Base-by-base conservation (phyloP, 768 basidiomycete genomes). In the Auriscalpium microsporum region DNA sequence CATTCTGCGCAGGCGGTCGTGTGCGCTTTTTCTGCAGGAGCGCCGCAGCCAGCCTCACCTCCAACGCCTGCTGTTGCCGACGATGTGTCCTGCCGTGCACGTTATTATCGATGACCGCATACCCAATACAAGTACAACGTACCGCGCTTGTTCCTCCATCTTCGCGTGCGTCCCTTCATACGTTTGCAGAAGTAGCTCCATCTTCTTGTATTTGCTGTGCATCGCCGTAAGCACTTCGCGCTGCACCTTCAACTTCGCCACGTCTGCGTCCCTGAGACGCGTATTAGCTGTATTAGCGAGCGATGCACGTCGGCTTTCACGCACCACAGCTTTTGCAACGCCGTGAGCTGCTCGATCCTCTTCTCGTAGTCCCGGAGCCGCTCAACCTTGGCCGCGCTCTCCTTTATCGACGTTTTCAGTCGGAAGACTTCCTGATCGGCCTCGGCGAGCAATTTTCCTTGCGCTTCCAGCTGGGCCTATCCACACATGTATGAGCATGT, bases 301-400 rank as follows among this genome's bases (percentile, higher is more conserved):
- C 40, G 11, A 35, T 10, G 37, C 8, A 14, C 13, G 37, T 19
- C 2, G 3, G 35, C 3, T 21, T 17, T 19, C 10, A 69, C 80
- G 34, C 67, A 90, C 93, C 92, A 95, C 61, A 92, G 69, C 50
- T 79, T 77, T 64, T 91, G 87, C 64, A 87, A 79, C 54, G 83
- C 81, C 45, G 85, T 73, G 57, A 90, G 79, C 63, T 93, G 88
- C 52, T 90, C 85, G 46, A 95, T 90, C 62, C 89, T 86, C n/a
- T 72, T 74, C 65, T 96, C 93, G 61, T 94, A 95, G 67, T 95
- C 91, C 50, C 76, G 73, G 45, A 95, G 73, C 16, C 87, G 79
- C 57, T 85, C 82, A 11, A 95, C 80, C 65, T 94, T 94, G 63
- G 88, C 88, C 56, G 84, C 80, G 47, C 78, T 84, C 68, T 89